A percentile compares a stretch with the other conserved stretches of the same genome.
Conservation (phyloP, 2,329 filamentous ascomycete genomes). For the Colletotrichum cuscutae region DNA sequence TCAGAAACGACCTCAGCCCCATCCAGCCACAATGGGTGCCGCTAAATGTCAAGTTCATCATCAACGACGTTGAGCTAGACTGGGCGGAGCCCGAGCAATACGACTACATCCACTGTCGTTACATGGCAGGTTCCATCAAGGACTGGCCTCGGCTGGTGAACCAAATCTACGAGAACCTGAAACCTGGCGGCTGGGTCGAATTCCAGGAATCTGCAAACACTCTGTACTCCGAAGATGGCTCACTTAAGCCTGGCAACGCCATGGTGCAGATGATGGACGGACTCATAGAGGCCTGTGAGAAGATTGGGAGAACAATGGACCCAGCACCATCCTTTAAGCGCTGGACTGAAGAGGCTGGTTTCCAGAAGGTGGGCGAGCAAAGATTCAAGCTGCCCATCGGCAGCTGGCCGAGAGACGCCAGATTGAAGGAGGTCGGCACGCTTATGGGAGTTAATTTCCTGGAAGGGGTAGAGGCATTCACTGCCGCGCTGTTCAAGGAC, state of each 20-base stretch:
- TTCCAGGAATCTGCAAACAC: conserved; percentile 24
- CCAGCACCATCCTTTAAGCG: conserved; percentile 39
- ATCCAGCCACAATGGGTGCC: conserved; percentile 40
- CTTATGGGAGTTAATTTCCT: conserved; percentile 37
- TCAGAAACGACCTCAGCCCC: conserved; percentile 48
- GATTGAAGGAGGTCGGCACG: conserved; percentile 51
- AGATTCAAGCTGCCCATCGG: conserved; percentile 44
- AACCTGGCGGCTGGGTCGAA: not conserved
- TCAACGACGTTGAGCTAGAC: conserved; percentile 39
- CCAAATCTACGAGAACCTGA: conserved; percentile 4
- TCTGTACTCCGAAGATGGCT: conserved; percentile 15
- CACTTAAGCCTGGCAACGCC: not conserved
- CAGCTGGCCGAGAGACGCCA: conserved; percentile 51
- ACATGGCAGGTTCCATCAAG: conserved; percentile 46
- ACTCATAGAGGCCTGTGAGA: conserved; percentile 40
- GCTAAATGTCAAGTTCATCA: conserved; percentile 40
- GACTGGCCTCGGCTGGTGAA: conserved; percentile 41
- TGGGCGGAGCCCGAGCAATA: conserved; percentile 41
- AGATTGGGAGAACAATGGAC: conserved; percentile 43
- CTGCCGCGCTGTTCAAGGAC: conserved; percentile 42
- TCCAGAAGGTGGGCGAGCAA: conserved; percentile 42
- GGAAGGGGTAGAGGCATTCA: conserved; percentile 37
- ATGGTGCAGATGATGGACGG: conserved; percentile 37
- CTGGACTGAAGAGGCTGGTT: conserved; percentile 44
- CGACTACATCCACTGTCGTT: conserved; percentile 49